These are phyloP conservation scores for Ophiostoma ips DNA, from an alignment of 2,329 filamentous ascomycete genomes.

Conservation along the genomic window DNA sequence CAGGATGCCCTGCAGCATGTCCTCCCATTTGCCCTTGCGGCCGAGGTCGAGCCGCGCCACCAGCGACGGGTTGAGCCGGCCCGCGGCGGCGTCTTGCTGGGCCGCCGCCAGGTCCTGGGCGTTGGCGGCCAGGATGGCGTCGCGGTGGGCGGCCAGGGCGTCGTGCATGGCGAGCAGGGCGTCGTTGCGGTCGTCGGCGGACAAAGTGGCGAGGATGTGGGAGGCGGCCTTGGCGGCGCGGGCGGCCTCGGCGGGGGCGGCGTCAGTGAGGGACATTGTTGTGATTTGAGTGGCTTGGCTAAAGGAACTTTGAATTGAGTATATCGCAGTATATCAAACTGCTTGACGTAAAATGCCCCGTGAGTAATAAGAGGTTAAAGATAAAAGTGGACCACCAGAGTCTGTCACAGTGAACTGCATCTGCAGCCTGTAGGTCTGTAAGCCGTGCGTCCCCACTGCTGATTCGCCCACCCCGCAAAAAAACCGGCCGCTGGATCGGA, in stretches of 20 bases:
- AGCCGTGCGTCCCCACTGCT: too few relatives aligned
- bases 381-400: background rate
- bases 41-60: constrained; percentile 79
- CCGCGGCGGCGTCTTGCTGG: constrained; percentile 51
- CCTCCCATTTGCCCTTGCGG: constrained; percentile 84
- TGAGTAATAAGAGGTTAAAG: background rate
- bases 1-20: constrained; percentile 91
- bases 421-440: too few relatives aligned
- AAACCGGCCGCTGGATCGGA: constrained; percentile 3
- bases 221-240: constrained; percentile 68
- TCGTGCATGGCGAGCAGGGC: constrained; percentile 72
- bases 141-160: constrained; percentile 55
- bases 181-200: constrained; percentile 62
- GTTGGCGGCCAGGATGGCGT: constrained; percentile 76
- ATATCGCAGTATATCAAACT: too few relatives aligned
- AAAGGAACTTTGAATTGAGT: too few relatives aligned
- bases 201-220: constrained; percentile 66
- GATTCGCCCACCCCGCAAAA: constrained; percentile 3
- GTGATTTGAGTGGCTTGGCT: background rate
- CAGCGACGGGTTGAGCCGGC: constrained; percentile 65
- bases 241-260: constrained; percentile 64
- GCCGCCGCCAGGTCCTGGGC: constrained; percentile 66
- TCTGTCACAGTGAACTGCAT: background rate
- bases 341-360: too few relatives aligned
- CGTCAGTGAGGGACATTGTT: constrained; percentile 71